phyloP scores from a whole-genome alignment of 257 asterid species.

The Cinchona pubescens region DNA sequence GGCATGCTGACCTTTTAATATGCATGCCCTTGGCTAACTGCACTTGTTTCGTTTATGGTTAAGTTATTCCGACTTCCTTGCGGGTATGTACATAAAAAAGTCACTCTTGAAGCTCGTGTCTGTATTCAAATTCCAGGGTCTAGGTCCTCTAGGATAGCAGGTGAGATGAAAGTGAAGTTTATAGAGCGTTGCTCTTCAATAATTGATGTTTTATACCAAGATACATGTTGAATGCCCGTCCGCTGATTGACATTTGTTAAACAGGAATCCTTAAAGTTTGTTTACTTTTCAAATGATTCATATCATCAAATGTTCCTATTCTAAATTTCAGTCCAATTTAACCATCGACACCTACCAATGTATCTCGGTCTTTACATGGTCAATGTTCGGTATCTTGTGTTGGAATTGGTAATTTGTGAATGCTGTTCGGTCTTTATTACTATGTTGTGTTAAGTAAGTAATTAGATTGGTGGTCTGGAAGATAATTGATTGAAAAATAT shows the following conservation, averaged over 20 bases:
- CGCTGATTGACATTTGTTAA: neutral
- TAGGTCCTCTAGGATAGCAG: neutral
- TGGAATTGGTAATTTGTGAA: no score
- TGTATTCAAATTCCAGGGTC: neutral
- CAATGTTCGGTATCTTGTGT: no score
- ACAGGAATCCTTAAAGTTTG: neutral
- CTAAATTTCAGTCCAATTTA: no score
- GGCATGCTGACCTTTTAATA: slow-evolving; percentile 30
- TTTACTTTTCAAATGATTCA: no score
- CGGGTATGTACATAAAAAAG: slow-evolving; percentile 10
- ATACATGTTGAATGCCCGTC: neutral
- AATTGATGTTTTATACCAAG: neutral
- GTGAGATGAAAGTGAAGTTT: neutral
- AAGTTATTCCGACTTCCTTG: neutral
- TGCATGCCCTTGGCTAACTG: slow-evolving; percentile 17
- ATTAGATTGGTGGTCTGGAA: no score
- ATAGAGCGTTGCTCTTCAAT: neutral
- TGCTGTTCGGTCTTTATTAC: no score
- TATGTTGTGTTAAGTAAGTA: no score
- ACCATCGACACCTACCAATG: no score
- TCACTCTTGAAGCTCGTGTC: neutral
- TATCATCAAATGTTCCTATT: no score
- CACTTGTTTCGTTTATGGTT: neutral
- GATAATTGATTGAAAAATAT: no score
- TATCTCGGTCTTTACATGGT: no score